A percentile compares a stretch with the other conserved stretches of the same genome.
These are phyloP conservation scores for Ophiocordyceps camponoti-floridani DNA, from an alignment of 2,329 filamentous ascomycete species.

Conservation along the genomic window DNA sequence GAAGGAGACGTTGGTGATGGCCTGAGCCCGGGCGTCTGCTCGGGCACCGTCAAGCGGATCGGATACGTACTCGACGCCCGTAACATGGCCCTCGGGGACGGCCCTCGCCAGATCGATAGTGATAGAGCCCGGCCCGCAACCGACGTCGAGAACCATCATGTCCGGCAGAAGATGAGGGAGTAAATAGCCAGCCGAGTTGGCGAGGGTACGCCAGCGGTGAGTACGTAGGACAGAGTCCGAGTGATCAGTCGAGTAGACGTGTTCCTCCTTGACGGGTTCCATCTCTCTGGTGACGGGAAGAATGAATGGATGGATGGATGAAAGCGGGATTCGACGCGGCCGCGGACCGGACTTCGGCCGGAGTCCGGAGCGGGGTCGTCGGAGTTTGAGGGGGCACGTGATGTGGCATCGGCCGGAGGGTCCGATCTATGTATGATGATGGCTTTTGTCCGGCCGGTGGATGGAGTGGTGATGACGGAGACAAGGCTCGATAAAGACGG, in stretches of 20 bases:
- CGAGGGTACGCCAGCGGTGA: constrained; percentile 21
- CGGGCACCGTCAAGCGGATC: constrained; percentile 15
- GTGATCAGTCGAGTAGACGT: background rate
- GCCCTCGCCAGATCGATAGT: constrained; percentile 20
- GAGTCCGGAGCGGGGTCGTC: no score
- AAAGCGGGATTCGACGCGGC: no score
- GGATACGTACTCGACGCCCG: constrained; percentile 19
- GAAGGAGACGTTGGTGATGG: constrained; percentile 6
- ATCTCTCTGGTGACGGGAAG: no score
- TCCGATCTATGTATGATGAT: no score
- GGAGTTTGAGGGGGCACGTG: no score
- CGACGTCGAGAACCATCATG: constrained; percentile 26
- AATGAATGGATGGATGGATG: no score
- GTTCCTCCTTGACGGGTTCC: no score
- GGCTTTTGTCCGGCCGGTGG: no score
- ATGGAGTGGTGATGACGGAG: no score
- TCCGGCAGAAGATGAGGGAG: constrained; percentile 18
- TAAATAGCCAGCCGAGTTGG: constrained; percentile 22
- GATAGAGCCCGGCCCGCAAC: constrained; percentile 30
- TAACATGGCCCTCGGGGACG: constrained; percentile 16
- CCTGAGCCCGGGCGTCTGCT: constrained; percentile 8
- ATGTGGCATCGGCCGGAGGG: no score
- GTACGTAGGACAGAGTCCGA: constrained; percentile 14
- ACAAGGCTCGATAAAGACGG: no score
- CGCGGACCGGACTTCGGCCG: no score